These are phyloP conservation scores for Penicillium paxilli DNA, from an alignment of 495 filamentous ascomycete species.

Conservation along the genomic window DNA sequence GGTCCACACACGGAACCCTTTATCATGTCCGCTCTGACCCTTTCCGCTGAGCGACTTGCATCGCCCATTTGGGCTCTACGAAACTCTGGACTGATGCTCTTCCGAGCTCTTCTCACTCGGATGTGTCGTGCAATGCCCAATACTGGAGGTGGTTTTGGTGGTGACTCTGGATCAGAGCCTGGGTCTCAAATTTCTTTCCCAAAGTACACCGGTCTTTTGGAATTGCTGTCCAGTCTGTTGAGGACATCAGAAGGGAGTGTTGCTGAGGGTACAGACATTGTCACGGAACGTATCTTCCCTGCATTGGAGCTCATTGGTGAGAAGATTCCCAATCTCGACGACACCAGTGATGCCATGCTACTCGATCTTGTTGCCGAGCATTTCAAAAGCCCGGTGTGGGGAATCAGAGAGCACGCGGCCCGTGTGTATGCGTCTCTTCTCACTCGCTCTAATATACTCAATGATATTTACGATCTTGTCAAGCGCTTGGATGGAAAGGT, in stretches of 20 bases:
- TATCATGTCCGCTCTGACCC: slow-evolving; percentile 67
- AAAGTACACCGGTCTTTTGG: slow-evolving; percentile 69
- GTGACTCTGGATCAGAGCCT: slow-evolving; percentile 42
- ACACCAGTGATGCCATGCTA: slow-evolving; percentile 33
- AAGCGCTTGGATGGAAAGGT: slow-evolving; percentile 24
- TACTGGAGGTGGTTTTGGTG: slow-evolving; percentile 38
- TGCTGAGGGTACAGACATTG: slow-evolving; percentile 44
- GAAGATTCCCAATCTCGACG: slow-evolving; percentile 38
- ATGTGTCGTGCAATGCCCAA: slow-evolving; percentile 46
- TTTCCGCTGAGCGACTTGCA: slow-evolving; percentile 71
- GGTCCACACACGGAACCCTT: slow-evolving; percentile 62
- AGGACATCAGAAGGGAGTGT: slow-evolving; percentile 38
- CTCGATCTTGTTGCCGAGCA: slow-evolving; percentile 37
- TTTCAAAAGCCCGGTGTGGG: slow-evolving; percentile 77
- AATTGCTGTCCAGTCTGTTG: slow-evolving; percentile 68
- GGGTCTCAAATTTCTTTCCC: slow-evolving; percentile 48
- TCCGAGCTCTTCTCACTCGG: slow-evolving; percentile 76
- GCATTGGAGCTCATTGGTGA: slow-evolving; percentile 77
- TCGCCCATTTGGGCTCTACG: slow-evolving; percentile 81
- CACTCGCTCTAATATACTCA: slow-evolving; percentile 49
- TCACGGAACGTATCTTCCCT: slow-evolving; percentile 77
- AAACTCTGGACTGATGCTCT: slow-evolving; percentile 88
- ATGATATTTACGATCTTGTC: slow-evolving; percentile 51
- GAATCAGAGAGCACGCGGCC: slow-evolving; percentile 87
- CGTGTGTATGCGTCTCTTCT: slow-evolving; percentile 72